phyloP scores from a whole-genome alignment of 345 rosid species.

The Luvunga scandens region DNA sequence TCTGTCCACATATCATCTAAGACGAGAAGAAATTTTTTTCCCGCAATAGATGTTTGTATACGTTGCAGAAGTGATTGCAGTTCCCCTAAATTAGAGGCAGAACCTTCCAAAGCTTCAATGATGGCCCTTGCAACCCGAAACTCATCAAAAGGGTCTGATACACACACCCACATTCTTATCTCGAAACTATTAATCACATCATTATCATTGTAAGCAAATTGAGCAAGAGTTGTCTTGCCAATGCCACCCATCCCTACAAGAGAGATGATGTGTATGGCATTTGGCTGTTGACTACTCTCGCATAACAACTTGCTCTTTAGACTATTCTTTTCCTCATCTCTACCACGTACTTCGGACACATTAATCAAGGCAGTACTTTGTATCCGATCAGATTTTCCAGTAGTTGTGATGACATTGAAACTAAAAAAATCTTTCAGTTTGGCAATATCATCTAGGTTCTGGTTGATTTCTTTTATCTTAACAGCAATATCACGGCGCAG shows the following conservation, averaged over 20 bases:
- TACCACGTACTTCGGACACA: not conserved
- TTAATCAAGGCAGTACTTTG: not conserved
- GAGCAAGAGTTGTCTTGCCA: constrained; percentile 8
- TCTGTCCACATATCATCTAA: not conserved
- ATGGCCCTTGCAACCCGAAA: not conserved
- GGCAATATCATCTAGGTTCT: not conserved
- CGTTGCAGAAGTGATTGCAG: not conserved
- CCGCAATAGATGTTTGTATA: not conserved
- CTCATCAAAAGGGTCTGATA: constrained; percentile 11
- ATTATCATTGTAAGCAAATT: not conserved
- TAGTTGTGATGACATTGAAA: not conserved
- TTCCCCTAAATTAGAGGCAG: not conserved
- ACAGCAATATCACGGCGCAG: not conserved
- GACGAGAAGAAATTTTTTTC: not conserved
- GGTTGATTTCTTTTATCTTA: constrained; percentile 1
- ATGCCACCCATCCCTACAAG: constrained; percentile 3
- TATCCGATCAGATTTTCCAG: not conserved
- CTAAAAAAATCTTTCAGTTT: not conserved
- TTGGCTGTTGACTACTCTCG: not conserved
- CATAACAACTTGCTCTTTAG: not conserved
- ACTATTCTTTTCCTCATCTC: not conserved
- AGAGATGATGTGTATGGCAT: not conserved
- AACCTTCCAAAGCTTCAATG: not conserved
- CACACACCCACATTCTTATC: not conserved
- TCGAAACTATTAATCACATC: not conserved